Percentiles rank a stretch among this genome's conserved stretches.
phyloP scores from a whole-genome alignment of 73 alveolate species.

The Paraurostyla sp. region DNA sequence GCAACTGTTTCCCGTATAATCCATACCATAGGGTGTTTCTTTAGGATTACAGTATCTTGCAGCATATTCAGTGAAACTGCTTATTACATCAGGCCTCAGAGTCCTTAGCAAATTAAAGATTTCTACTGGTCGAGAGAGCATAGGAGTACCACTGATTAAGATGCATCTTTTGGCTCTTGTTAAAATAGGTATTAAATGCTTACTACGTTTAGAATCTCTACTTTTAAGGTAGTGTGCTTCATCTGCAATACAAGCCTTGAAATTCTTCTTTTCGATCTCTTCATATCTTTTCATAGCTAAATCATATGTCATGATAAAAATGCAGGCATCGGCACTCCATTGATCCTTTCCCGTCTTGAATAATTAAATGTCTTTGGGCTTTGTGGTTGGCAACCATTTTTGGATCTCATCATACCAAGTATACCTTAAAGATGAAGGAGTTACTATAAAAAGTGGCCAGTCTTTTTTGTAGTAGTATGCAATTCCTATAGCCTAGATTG shows the following conservation, averaged over 20 bases:
- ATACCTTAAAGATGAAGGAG: conserved; percentile 92
- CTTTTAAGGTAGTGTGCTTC: conserved; percentile 96
- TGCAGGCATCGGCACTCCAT: conserved; percentile 70
- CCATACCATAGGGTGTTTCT: conserved; percentile 80
- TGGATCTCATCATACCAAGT: conserved; percentile 91
- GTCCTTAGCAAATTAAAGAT: conserved; percentile 84
- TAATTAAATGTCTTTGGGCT: conserved; percentile 75
- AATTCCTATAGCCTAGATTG: conserved; percentile 92
- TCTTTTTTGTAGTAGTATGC: conserved; percentile 84
- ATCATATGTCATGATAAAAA: conserved; percentile 90
- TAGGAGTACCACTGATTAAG: conserved; percentile 97
- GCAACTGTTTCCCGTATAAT: conserved; percentile 89
- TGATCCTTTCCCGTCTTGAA: conserved; percentile 76
- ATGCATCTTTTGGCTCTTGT: conserved; percentile 84
- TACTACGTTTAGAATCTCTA: conserved; percentile 84
- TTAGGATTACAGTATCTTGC: conserved; percentile 94
- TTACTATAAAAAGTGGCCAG: conserved; percentile 96
- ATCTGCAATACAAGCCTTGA: conserved; percentile 90
- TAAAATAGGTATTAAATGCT: conserved; percentile 87
- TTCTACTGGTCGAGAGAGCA: conserved; percentile 93
- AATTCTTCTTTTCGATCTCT: conserved; percentile 67
- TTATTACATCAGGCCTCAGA: conserved; percentile 87
- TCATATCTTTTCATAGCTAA: conserved; percentile 75
- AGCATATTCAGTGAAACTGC: conserved; percentile 78
- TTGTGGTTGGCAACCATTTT: conserved; percentile 84